Percentiles rank a stretch among this genome's conserved stretches.
These are phyloP conservation scores for Carallia brachiata DNA, from an alignment of 345 rosid genomes.

Conservation along the genomic window DNA sequence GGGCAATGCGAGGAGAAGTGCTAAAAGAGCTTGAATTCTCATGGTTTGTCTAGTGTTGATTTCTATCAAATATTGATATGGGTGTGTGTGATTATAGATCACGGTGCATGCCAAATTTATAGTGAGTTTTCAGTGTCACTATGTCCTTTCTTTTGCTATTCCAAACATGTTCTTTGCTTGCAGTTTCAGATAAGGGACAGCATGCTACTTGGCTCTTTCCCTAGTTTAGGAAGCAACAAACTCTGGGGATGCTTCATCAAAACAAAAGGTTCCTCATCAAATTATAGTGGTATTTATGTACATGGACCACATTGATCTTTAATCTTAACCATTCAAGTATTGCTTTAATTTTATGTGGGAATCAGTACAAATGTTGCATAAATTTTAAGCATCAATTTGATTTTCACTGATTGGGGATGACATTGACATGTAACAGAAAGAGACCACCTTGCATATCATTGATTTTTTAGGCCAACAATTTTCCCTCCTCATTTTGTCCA, in stretches of 20 bases:
- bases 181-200: slow-evolving; percentile 5
- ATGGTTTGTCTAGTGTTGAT: slow-evolving; percentile 7
- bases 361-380: neutral
- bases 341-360: neutral
- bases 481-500: neutral
- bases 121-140: neutral
- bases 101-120: neutral
- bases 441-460: too few relatives aligned
- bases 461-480: too few relatives aligned
- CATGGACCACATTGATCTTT: neutral
- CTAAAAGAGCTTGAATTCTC: slow-evolving; percentile 5
- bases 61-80: neutral
- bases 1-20: slow-evolving; percentile 19
- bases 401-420: neutral
- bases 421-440: neutral
- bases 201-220: neutral
- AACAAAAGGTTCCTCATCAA: slow-evolving; percentile 23
- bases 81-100: neutral
- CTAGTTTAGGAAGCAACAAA: slow-evolving; percentile 11
- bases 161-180: slow-evolving; percentile 22
- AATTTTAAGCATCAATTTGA: neutral
- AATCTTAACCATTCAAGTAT: neutral
- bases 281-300: neutral
- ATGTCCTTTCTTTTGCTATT: neutral
- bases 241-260: slow-evolving; percentile 17